Conservation (phyloP, 371 early-diverging fungal species). For the Rhizopus delemar region DNA sequence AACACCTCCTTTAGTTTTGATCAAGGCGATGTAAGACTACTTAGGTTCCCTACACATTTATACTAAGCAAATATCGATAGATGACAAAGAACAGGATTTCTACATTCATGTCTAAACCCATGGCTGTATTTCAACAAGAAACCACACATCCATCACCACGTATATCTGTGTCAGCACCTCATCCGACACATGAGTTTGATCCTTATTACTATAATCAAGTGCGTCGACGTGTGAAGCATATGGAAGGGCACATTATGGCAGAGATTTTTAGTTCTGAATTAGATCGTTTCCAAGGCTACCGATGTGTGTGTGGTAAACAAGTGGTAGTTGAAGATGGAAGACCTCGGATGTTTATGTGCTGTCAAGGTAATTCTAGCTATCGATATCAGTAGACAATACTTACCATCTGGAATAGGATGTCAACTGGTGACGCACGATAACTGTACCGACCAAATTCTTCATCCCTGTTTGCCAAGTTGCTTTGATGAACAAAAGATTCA, state of each 20-base stretch:
- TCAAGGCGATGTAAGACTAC: constrained; percentile 12
- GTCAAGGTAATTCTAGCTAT: constrained; percentile 35
- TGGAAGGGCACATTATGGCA: constrained; percentile 51
- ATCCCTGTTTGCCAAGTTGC: constrained; percentile 60
- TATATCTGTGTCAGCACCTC: constrained; percentile 10
- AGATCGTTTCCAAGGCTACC: constrained; percentile 35
- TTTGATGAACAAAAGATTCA: constrained; percentile 75
- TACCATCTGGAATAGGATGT: constrained; percentile 42
- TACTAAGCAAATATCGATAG: too few species aligned
- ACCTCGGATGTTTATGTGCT: constrained; percentile 41
- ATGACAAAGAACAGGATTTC: constrained; percentile 30
- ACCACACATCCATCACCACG: constrained; percentile 7
- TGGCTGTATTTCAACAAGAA: constrained; percentile 33
- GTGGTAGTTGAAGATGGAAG: constrained; percentile 21
- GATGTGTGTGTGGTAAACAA: constrained; percentile 49
- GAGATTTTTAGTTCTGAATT: constrained; percentile 43
- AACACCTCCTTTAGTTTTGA: neutral
- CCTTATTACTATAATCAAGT: constrained; percentile 24
- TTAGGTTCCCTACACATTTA: too few species aligned
- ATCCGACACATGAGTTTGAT: constrained; percentile 13
- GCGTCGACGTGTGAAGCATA: constrained; percentile 37
- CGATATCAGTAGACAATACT: neutral
- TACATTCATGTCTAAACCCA: constrained; percentile 45
- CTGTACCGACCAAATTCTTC: constrained; percentile 57
- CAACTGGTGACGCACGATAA: constrained; percentile 60